Evolutionary conservation across 83 land plant species (phyloP).

Genomic region (Isoetes engelmannii): DNA sequence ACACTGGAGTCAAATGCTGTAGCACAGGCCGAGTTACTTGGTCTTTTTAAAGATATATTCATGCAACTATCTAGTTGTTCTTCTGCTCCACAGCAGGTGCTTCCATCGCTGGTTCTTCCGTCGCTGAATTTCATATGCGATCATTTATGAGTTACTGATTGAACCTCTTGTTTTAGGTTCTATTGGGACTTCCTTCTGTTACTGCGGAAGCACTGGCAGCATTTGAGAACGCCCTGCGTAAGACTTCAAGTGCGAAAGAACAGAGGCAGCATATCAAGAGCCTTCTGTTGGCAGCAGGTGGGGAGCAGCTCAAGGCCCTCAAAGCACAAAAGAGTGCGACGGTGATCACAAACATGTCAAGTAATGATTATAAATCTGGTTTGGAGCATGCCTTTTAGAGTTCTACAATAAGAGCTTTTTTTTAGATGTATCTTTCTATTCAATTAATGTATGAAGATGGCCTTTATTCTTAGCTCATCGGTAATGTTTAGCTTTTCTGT

Average conservation of each 20-base stretch:
- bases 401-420: too few species aligned
- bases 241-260: slow-evolving; percentile 83
- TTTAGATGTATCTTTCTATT: too few species aligned
- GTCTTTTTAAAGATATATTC: slow-evolving; percentile 77
- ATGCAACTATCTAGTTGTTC: slow-evolving; percentile 54
- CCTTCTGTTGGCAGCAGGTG: slow-evolving; percentile 67
- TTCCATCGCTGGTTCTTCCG: background rate
- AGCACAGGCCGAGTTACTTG: slow-evolving; percentile 73
- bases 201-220: slow-evolving; percentile 47
- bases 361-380: slow-evolving; percentile 23
- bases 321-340: slow-evolving; percentile 60
- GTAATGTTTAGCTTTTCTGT: too few species aligned
- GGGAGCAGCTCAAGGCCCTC: slow-evolving; percentile 74
- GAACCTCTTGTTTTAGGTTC: slow-evolving; percentile 42
- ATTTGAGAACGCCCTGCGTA: slow-evolving; percentile 74
- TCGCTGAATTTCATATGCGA: background rate
- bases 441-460: too few species aligned
- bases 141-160: background rate
- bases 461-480: too few species aligned
- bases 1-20: slow-evolving; percentile 74
- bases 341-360: slow-evolving; percentile 74
- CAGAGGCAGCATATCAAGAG: slow-evolving; percentile 82
- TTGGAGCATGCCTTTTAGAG: too few species aligned
- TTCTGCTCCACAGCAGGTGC: slow-evolving; percentile 71
- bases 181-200: slow-evolving; percentile 62